These are phyloP conservation scores for Aspergillus incahuasiensis DNA, from an alignment of 495 filamentous ascomycete genomes.

Conservation along the genomic window DNA sequence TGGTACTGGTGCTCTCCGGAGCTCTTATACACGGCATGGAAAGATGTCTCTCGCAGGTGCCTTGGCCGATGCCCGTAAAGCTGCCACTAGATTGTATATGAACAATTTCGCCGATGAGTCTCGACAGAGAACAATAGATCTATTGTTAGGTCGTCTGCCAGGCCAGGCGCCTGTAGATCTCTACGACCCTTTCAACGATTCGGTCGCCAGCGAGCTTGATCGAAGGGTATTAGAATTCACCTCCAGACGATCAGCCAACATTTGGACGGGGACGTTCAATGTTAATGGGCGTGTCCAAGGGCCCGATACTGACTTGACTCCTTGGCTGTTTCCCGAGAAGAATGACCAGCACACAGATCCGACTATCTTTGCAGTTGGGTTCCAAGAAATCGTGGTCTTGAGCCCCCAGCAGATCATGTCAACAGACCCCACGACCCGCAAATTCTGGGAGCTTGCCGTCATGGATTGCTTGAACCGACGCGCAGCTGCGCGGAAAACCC, in stretches of 20 bases:
- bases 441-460: constrained; percentile 82
- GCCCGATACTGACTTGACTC: constrained; percentile 70
- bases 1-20: constrained; percentile 91
- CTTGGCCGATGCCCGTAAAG: constrained; percentile 93
- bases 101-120: constrained; percentile 96
- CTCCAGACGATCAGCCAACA: constrained; percentile 46
- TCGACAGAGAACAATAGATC: constrained; percentile 89
- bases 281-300: constrained; percentile 80
- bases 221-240: constrained; percentile 54
- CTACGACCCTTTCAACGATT: constrained; percentile 92
- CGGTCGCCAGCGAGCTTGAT: constrained; percentile 68
- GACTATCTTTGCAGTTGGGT: constrained; percentile 75
- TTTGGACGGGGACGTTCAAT: constrained; percentile 91
- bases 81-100: constrained; percentile 86
- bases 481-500: constrained; percentile 53
- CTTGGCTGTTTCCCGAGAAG: constrained; percentile 73
- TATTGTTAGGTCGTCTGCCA: constrained; percentile 77
- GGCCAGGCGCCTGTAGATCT: constrained; percentile 79
- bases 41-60: constrained; percentile 95
- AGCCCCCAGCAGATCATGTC: constrained; percentile 99
- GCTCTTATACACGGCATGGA: constrained; percentile 90
- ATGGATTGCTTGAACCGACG: constrained; percentile 68
- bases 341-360: constrained; percentile 29
- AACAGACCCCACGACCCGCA: constrained; percentile 80
- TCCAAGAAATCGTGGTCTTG: constrained; percentile 95